Evolutionary conservation across 192 early-diverging fungal species (phyloP), one percentile per base, ranked within the genome.

Genomic region (Linnemannia zychae): DNA sequence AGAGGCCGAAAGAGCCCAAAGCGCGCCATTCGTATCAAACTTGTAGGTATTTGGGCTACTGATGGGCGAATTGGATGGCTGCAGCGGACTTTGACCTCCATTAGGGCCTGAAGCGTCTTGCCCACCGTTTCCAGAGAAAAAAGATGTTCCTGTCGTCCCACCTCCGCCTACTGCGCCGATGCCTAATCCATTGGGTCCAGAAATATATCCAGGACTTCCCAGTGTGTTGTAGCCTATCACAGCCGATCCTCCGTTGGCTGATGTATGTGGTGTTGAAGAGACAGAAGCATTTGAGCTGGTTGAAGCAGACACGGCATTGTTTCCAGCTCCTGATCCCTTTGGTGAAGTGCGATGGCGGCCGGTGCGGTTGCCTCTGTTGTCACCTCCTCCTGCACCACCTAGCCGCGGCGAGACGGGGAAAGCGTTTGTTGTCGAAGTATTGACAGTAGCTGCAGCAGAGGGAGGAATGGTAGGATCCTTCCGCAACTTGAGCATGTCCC

Each of bases 1-100:
- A 3, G 92, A 92, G 13, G 91, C 87, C 5, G 91, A 85, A 9
- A 96, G 80, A 11, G 95, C 93, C 75, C 80, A 89, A 17, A 91
- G 66, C 0, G 87, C 81, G 15, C 91, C 90, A 48, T 75, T 82
- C 20, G 83, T 85, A 28, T 85, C 83, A 70, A 76, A 85, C 50
- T 79, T 79, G 70, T 75, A 85, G 0, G 74, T 67, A 20, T 72
- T 65, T 0, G 73, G 34, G 24, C 3, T 65, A 9, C 47, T 70
- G 33, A 24, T 34, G 17, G 53, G 63, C 1, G 24, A 47, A 36
- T 22, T 67, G 13, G 28, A 70, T 20, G 47, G 50, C 34, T 71
- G 69, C n/a, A 38, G 28, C 28, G 69, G 28, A 44, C 52, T 70
- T 17, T 34, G 16, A 46, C 31, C 15, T 0, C 69, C 74, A 5